phyloP scores from a whole-genome alignment of 257 asterid genomes.

The Nicotiana knightiana region DNA sequence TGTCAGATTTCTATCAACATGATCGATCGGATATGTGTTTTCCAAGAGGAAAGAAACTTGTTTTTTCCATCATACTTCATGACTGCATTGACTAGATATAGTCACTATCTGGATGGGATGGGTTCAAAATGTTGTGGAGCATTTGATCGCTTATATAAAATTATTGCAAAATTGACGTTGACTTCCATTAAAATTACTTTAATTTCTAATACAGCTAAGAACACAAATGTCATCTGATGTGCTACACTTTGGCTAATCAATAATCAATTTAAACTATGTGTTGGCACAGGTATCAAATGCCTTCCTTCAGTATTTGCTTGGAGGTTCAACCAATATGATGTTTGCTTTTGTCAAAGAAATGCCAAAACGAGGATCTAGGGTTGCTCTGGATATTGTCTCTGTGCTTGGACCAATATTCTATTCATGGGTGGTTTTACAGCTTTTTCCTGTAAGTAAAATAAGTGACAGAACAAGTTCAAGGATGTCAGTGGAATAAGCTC shows the following conservation, averaged over 20 bases:
- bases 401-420: slow-evolving; percentile 88
- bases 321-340: slow-evolving; percentile 48
- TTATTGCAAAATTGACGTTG: no score
- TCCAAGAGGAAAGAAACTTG: background rate
- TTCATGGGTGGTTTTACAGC: slow-evolving; percentile 69
- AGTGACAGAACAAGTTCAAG: background rate
- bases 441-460: slow-evolving; percentile 76
- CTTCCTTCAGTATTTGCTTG: slow-evolving; percentile 66
- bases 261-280: background rate
- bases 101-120: background rate
- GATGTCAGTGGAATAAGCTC: background rate
- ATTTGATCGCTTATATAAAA: no score
- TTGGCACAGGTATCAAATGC: slow-evolving; percentile 77
- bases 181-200: no score
- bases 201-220: no score
- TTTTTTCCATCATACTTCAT: background rate
- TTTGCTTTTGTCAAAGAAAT: slow-evolving; percentile 84
- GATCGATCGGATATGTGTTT: background rate
- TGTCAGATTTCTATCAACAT: background rate
- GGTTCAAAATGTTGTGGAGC: no score
- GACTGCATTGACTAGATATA: background rate
- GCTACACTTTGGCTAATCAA: no score
- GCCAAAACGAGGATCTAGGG: slow-evolving; percentile 71
- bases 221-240: no score
- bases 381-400: slow-evolving; percentile 72